phyloP scores from a whole-genome alignment of 1,284 basidiomycete species.

The Meripilus lineatus region DNA sequence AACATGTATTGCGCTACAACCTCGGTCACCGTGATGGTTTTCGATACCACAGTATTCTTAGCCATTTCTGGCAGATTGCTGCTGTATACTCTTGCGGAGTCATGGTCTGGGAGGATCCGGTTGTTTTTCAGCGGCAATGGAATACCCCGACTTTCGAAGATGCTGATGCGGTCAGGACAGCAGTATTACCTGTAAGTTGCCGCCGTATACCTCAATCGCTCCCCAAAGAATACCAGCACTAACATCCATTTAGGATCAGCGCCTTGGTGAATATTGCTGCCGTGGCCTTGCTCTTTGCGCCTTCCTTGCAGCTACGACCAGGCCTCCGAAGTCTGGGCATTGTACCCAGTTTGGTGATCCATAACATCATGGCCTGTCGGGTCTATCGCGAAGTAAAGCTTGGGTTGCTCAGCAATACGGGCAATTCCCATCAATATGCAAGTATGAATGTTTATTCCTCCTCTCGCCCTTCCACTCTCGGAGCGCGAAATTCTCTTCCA shows the following conservation, averaged over 20 bases:
- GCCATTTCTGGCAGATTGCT: slow-evolving; percentile 12
- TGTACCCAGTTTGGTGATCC: neutral
- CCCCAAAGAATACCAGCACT: neutral
- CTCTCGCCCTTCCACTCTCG: too few species aligned
- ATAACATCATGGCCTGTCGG: neutral
- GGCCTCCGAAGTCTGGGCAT: neutral
- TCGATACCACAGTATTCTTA: slow-evolving; percentile 23
- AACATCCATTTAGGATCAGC: neutral
- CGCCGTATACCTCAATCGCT: too few species aligned
- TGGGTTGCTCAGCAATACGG: too few species aligned
- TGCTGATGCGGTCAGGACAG: slow-evolving; percentile 1
- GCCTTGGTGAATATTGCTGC: neutral
- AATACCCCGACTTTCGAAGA: neutral
- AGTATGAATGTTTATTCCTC: too few species aligned
- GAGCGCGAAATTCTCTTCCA: too few species aligned
- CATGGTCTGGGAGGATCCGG: neutral
- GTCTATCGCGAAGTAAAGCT: neutral
- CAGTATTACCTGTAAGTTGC: slow-evolving; percentile 7
- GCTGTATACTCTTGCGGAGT: slow-evolving; percentile 1
- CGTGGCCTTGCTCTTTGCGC: neutral
- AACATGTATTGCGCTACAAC: slow-evolving; percentile 16
- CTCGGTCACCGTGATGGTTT: slow-evolving; percentile 19
- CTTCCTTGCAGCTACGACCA: neutral
- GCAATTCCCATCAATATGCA: too few species aligned
- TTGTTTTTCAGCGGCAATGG: neutral